phyloP scores from a whole-genome alignment of 768 basidiomycete genomes.

The Hysterangium stoloniferum region DNA sequence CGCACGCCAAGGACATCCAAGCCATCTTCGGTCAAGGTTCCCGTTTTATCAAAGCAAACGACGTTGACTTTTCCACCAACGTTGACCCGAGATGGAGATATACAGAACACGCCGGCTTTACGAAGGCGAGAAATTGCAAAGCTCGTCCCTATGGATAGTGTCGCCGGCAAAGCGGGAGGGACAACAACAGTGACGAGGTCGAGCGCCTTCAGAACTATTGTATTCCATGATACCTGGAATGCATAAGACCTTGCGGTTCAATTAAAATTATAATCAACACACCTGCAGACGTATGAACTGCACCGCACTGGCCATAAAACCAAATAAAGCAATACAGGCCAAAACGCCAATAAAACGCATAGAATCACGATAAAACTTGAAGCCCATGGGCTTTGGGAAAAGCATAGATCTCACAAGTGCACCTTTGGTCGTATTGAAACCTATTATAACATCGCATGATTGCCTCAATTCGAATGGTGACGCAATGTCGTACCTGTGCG shows the following conservation, averaged over 20 bases:
- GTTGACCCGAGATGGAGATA: constrained; percentile 92
- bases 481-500: constrained; percentile 55
- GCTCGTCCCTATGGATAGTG: constrained; percentile 93
- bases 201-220: constrained; percentile 84
- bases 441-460: constrained; percentile 22
- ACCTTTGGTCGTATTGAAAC: constrained; percentile 97
- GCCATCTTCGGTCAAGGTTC: constrained; percentile 96
- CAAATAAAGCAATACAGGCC: constrained; percentile 82
- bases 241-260: neutral
- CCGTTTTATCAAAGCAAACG: constrained; percentile 98
- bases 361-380: constrained; percentile 96
- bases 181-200: constrained; percentile 97
- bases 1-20: constrained; percentile 94
- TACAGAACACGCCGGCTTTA: constrained; percentile 87
- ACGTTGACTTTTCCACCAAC: constrained; percentile 94
- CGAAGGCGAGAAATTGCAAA: constrained; percentile 88
- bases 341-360: constrained; percentile 87
- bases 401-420: constrained; percentile 95
- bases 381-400: constrained; percentile 96
- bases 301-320: constrained; percentile 85
- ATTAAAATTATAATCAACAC: constrained; percentile 21
- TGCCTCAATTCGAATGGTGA: neutral
- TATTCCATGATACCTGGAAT: constrained; percentile 74
- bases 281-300: constrained; percentile 91
- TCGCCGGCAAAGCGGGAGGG: constrained; percentile 94